Conservation (phyloP, 768 basidiomycete genomes). For the Agaricus bisporus region DNA sequence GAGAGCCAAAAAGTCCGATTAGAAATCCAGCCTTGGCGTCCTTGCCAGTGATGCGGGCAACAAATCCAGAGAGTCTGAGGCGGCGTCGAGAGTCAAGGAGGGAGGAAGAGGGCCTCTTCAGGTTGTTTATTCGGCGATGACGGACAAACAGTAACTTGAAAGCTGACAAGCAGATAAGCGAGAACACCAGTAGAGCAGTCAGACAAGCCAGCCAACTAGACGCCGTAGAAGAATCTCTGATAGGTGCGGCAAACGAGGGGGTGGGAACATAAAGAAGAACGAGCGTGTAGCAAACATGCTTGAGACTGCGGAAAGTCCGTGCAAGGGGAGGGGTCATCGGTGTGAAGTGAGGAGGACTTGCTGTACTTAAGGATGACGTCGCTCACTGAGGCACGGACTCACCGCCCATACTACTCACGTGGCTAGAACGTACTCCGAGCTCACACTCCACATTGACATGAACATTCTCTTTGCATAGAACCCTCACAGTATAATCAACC, state of each 20-base stretch:
- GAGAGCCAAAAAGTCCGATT: constrained; percentile 41
- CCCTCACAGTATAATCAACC: too few relatives aligned
- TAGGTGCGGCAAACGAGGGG: constrained; percentile 1
- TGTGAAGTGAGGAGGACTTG: background rate
- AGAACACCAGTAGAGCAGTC: constrained; percentile 1
- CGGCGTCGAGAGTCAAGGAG: background rate
- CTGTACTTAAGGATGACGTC: too few relatives aligned
- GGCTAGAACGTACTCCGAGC: background rate
- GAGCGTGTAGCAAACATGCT: background rate
- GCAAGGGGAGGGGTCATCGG: background rate
- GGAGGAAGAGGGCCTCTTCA: background rate
- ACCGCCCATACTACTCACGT: background rate
- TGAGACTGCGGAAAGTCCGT: background rate
- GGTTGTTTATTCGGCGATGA: background rate
- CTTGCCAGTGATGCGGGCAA: background rate
- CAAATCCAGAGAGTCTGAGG: background rate
- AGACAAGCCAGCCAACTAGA: constrained; percentile 6
- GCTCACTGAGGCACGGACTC: too few relatives aligned
- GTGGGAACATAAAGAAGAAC: background rate
- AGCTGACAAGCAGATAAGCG: background rate
- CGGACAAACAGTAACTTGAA: constrained; percentile 9
- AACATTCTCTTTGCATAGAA: background rate
- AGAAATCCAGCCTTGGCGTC: constrained; percentile 28
- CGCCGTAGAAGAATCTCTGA: constrained; percentile 3
- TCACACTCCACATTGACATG: background rate